phyloP scores from a whole-genome alignment of 75 land plant species.

The Picea glauca region DNA sequence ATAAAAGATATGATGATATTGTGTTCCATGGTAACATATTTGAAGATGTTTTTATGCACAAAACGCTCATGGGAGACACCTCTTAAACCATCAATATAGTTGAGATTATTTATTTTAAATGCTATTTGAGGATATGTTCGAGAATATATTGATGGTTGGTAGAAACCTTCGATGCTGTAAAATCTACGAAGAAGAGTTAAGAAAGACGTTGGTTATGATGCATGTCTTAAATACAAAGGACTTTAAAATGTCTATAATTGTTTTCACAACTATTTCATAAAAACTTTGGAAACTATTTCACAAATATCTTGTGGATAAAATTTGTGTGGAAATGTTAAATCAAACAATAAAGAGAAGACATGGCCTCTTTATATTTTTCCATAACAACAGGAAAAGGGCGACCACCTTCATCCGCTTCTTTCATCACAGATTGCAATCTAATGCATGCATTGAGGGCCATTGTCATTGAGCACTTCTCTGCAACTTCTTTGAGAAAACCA shows the following conservation, averaged over 20 bases:
- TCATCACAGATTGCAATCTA: constrained; percentile 55
- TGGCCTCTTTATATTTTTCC: constrained; percentile 96
- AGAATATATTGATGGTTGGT: no score
- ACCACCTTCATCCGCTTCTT: constrained; percentile 44
- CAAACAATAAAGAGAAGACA: constrained; percentile 84
- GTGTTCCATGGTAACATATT: no score
- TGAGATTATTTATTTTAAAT: no score
- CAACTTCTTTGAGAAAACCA: constrained; percentile 56
- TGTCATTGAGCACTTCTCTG: constrained; percentile 41
- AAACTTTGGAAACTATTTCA: background rate
- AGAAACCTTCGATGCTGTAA: no score
- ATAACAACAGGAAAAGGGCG: constrained; percentile 82
- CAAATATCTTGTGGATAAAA: constrained; percentile 18
- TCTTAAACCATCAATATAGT: no score
- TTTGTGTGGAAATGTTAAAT: constrained; percentile 52
- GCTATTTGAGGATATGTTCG: no score
- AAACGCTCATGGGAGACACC: no score
- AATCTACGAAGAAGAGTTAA: no score
- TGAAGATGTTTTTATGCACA: no score
- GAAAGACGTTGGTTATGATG: no score
- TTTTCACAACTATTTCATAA: constrained; percentile 35
- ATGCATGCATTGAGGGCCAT: constrained; percentile 41
- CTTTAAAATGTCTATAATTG: constrained; percentile 61
- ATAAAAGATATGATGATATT: no score
- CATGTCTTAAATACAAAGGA: constrained; percentile 39